Conservation (phyloP, 306 rosid species). For the Vigna hirtella region DNA sequence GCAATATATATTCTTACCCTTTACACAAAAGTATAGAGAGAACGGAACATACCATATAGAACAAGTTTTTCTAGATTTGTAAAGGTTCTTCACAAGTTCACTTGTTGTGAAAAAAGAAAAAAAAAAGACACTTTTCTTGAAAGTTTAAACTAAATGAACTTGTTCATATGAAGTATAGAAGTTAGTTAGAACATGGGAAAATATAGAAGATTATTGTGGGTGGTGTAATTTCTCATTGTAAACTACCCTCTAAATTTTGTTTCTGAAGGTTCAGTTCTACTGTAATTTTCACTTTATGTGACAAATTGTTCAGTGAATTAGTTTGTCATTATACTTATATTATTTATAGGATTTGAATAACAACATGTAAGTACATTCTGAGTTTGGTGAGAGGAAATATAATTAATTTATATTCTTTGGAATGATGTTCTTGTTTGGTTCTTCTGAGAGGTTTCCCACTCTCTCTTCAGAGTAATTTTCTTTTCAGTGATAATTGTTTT, state of each 20-base stretch:
- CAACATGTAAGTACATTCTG: neutral
- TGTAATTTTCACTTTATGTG: slow-evolving; percentile 45
- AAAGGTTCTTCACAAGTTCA: slow-evolving; percentile 6
- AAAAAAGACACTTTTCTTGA: slow-evolving; percentile 17
- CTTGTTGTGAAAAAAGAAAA: slow-evolving; percentile 27
- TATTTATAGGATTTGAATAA: neutral
- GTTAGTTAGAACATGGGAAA: slow-evolving; percentile 35
- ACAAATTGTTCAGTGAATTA: slow-evolving; percentile 10
- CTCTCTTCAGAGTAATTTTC: too few relatives aligned
- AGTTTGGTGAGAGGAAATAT: neutral
- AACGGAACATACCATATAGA: slow-evolving; percentile 32
- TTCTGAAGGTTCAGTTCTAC: slow-evolving; percentile 36
- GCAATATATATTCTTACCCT: slow-evolving; percentile 34
- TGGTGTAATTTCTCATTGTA: slow-evolving; percentile 42
- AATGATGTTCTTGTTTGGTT: neutral
- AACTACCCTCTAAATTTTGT: slow-evolving; percentile 25
- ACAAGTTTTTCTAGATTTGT: slow-evolving; percentile 23
- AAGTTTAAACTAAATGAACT: slow-evolving; percentile 33
- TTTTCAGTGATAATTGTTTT: neutral
- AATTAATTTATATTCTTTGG: neutral
- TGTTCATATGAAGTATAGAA: slow-evolving; percentile 52
- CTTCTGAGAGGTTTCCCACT: neutral
- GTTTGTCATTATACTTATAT: neutral
- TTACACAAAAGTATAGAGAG: slow-evolving; percentile 36
- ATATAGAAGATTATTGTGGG: slow-evolving; percentile 26